Percentiles rank a stretch among this genome's conserved stretches.
Evolutionary conservation across 805 yeast species (phyloP).

Genomic region (Cyberlindnera amylophila): DNA sequence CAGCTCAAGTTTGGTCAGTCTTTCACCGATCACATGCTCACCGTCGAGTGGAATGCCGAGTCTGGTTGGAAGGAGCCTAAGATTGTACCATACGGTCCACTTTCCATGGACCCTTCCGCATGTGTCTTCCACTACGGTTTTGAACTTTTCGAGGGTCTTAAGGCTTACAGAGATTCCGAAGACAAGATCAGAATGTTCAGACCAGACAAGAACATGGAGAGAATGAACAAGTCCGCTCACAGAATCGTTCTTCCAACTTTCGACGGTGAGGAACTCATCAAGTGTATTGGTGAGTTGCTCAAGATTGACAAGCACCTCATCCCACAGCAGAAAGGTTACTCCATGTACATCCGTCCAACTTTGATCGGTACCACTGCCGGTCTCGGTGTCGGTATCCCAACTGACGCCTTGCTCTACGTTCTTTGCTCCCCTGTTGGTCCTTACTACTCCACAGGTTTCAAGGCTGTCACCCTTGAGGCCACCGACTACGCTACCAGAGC

Average conservation of each 20-base stretch:
- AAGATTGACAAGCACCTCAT: slow-evolving; percentile 72
- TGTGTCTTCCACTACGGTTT: slow-evolving; percentile 93
- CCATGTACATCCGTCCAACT: slow-evolving; percentile 91
- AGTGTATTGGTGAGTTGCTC: slow-evolving; percentile 72
- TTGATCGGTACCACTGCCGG: slow-evolving; percentile 89
- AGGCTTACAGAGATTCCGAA: slow-evolving; percentile 71
- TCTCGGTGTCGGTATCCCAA: slow-evolving; percentile 83
- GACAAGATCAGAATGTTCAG: slow-evolving; percentile 81
- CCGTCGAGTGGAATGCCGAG: slow-evolving; percentile 73
- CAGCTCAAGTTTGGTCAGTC: slow-evolving; percentile 65
- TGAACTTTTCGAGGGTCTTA: slow-evolving; percentile 93
- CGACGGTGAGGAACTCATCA: slow-evolving; percentile 71
- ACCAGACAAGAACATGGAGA: slow-evolving; percentile 84
- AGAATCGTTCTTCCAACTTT: slow-evolving; percentile 88
- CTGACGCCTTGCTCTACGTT: slow-evolving; percentile 75
- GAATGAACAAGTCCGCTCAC: slow-evolving; percentile 85
- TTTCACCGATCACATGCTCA: slow-evolving; percentile 87
- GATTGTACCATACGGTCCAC: slow-evolving; percentile 78
- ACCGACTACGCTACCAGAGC: slow-evolving; percentile 96
- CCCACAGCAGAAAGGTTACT: slow-evolving; percentile 84
- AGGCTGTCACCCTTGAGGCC: slow-evolving; percentile 91
- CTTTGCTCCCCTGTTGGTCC: slow-evolving; percentile 98
- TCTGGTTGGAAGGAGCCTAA: slow-evolving; percentile 88
- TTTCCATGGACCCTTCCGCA: slow-evolving; percentile 79
- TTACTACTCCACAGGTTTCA: slow-evolving; percentile 91